phyloP scores from a whole-genome alignment of 2,329 filamentous ascomycete genomes.

The Diaporthe batatas region DNA sequence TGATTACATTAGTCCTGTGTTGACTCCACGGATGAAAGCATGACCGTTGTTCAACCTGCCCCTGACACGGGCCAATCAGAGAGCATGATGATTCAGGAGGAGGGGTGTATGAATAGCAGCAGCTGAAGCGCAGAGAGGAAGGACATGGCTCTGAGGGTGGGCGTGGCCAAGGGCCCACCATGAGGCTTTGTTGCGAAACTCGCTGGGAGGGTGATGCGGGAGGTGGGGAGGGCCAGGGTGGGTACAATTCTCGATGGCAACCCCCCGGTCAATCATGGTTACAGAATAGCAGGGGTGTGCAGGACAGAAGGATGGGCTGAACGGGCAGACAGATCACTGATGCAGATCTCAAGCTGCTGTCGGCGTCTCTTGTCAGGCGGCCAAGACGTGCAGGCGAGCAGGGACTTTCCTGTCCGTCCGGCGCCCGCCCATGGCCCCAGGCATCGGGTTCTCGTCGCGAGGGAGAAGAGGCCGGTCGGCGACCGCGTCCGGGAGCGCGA shows the following conservation, averaged over 20 bases:
- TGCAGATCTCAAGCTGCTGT: constrained; percentile 47
- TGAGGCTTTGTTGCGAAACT: constrained; percentile 45
- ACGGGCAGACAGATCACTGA: constrained; percentile 46
- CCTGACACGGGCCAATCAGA: constrained; percentile 56
- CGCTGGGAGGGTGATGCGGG: constrained; percentile 43
- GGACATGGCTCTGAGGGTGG: constrained; percentile 36
- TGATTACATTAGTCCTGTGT: constrained; percentile 59
- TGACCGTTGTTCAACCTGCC: constrained; percentile 62
- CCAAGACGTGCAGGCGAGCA: constrained; percentile 21
- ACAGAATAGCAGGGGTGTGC: constrained; percentile 41
- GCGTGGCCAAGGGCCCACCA: constrained; percentile 40
- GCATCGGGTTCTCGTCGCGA: constrained; percentile 25
- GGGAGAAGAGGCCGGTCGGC: constrained; percentile 18
- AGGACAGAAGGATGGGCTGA: constrained; percentile 41
- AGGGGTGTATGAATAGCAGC: constrained; percentile 42
- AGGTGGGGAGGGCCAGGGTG: constrained; percentile 43
- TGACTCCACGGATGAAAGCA: constrained; percentile 64
- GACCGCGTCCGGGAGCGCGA: constrained; percentile 13
- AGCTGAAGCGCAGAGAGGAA: constrained; percentile 24
- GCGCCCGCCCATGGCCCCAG: constrained; percentile 5
- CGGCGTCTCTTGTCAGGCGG: constrained; percentile 44
- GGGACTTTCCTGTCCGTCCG: constrained; percentile 21
- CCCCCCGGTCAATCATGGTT: constrained; percentile 33
- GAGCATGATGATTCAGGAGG: constrained; percentile 40
- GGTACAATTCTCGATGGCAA: constrained; percentile 23